A percentile compares a stretch with the other conserved stretches of the same genome.
These are phyloP conservation scores for Solanum megistacrolobum DNA, from an alignment of 257 asterid genomes.

Conservation along the genomic window DNA sequence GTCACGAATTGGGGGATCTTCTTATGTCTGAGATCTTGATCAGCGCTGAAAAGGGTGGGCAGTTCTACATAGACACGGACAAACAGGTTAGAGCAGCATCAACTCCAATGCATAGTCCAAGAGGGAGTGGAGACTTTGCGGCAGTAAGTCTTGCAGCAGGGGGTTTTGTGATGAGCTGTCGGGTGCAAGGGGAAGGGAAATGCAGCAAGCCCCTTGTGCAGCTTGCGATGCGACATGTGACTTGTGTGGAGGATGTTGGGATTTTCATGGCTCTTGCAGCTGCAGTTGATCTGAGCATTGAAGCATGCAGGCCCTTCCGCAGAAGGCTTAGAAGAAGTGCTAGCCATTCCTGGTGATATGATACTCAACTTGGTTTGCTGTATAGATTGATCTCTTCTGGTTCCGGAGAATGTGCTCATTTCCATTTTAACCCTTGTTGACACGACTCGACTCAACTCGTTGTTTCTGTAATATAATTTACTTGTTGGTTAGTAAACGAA, in stretches of 20 bases:
- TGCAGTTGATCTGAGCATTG: conserved; percentile 86
- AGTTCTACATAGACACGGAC: conserved; percentile 75
- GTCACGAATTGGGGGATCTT: conserved; percentile 55
- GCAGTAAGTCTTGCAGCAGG: conserved; percentile 46
- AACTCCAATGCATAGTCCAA: conserved; percentile 56
- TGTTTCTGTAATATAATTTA: neutral
- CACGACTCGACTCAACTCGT: neutral
- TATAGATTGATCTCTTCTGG: neutral
- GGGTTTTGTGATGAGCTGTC: conserved; percentile 84
- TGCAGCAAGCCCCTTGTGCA: conserved; percentile 75
- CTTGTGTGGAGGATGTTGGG: conserved; percentile 88
- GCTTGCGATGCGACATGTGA: conserved; percentile 77
- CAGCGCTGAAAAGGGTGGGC: conserved; percentile 79
- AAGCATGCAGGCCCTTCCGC: conserved; percentile 73
- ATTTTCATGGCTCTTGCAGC: conserved; percentile 95
- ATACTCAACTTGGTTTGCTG: neutral
- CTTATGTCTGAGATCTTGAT: conserved; percentile 62
- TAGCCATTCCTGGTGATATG: conserved; percentile 58
- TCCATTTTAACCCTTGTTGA: neutral
- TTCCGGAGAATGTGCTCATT: neutral
- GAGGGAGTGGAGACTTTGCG: conserved; percentile 70
- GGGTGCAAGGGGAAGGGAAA: conserved; percentile 82
- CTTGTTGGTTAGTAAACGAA: neutral
- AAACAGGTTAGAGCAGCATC: conserved; percentile 39
- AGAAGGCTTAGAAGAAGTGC: conserved; percentile 43